Percentiles rank a stretch among this genome's conserved stretches.
phyloP scores from a whole-genome alignment of 2,329 filamentous ascomycete genomes.

The Cephalotrichum gorgonifer region DNA sequence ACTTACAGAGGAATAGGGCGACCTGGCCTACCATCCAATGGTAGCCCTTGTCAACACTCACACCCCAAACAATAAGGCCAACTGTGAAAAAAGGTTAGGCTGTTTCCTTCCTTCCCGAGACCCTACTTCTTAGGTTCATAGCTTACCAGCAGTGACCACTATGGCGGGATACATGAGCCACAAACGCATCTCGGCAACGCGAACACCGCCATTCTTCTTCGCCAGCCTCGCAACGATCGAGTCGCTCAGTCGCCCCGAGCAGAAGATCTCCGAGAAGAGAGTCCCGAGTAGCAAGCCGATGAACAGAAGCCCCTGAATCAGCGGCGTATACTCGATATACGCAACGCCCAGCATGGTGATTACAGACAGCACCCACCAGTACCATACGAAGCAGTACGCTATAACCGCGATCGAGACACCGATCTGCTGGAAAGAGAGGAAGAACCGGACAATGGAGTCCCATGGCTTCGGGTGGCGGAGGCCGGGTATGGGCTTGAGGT shows the following conservation, averaged over 20 bases:
- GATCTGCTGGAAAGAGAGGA: constrained; percentile 33
- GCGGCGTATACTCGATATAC: constrained; percentile 33
- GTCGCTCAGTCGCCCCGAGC: constrained; percentile 43
- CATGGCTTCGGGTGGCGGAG: constrained; percentile 39
- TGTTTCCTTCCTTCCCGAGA: too few relatives aligned
- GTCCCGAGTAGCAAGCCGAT: constrained; percentile 43
- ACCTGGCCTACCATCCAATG: constrained; percentile 49
- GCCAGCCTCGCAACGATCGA: constrained; percentile 34
- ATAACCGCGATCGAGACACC: constrained; percentile 33
- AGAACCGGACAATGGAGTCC: constrained; percentile 32
- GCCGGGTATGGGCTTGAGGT: constrained; percentile 33
- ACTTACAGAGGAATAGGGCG: constrained; percentile 41
- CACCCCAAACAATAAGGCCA: constrained; percentile 42
- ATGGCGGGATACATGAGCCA: constrained; percentile 45
- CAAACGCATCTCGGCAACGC: constrained; percentile 42
- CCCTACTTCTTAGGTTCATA: too few relatives aligned
- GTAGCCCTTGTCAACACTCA: constrained; percentile 39
- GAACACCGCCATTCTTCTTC: constrained; percentile 27
- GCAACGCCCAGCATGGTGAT: constrained; percentile 42
- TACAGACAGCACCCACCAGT: constrained; percentile 45
- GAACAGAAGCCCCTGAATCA: constrained; percentile 43
- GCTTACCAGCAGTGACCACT: constrained; percentile 29
- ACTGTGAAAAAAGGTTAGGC: constrained; percentile 21
- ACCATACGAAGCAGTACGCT: constrained; percentile 42
- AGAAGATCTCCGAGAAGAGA: constrained; percentile 37